Evolutionary conservation across 1,284 basidiomycete genomes (phyloP).

Genomic region (Uromyces viciae-fabae): DNA sequence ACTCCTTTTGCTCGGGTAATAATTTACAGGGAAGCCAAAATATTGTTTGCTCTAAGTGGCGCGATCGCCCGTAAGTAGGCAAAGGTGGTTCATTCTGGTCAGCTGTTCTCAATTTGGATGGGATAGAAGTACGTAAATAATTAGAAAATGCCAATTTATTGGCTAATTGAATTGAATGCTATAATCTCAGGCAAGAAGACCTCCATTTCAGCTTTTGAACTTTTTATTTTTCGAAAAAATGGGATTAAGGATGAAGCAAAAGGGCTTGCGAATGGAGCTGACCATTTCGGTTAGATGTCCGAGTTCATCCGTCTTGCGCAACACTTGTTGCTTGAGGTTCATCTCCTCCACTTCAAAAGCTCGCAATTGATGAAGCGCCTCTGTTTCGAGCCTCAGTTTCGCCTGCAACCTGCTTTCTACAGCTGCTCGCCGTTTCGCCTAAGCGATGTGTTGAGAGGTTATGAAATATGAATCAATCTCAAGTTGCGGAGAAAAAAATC

Average conservation of each 20-base stretch:
- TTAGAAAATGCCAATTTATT: conserved; percentile 44
- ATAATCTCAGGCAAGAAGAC: background rate
- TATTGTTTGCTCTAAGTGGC: conserved; percentile 12
- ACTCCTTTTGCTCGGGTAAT: conserved; percentile 37
- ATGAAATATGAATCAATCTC: background rate
- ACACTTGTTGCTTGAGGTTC: conserved; percentile 20
- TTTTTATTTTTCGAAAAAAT: background rate
- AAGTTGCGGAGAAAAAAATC: background rate
- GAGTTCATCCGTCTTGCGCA: conserved; percentile 36
- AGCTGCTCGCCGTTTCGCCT: conserved; percentile 41
- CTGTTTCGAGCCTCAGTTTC: conserved; percentile 39
- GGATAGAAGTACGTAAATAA: conserved; percentile 42
- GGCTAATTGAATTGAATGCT: conserved; percentile 32
- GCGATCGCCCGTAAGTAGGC: conserved; percentile 4
- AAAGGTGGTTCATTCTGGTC: conserved; percentile 35
- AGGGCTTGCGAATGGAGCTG: background rate
- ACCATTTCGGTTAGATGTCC: conserved; percentile 31
- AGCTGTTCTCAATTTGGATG: conserved; percentile 24
- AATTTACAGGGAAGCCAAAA: conserved; percentile 40
- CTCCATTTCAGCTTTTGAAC: no score
- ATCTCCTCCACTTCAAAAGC: conserved; percentile 37
- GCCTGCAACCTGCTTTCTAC: conserved; percentile 44
- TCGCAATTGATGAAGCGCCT: conserved; percentile 34
- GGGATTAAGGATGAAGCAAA: background rate
- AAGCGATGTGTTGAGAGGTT: background rate